Percentiles rank a stretch among this genome's conserved stretches.
Conservation (phyloP, 257 asterid species). For the Jacaranda copaia region DNA sequence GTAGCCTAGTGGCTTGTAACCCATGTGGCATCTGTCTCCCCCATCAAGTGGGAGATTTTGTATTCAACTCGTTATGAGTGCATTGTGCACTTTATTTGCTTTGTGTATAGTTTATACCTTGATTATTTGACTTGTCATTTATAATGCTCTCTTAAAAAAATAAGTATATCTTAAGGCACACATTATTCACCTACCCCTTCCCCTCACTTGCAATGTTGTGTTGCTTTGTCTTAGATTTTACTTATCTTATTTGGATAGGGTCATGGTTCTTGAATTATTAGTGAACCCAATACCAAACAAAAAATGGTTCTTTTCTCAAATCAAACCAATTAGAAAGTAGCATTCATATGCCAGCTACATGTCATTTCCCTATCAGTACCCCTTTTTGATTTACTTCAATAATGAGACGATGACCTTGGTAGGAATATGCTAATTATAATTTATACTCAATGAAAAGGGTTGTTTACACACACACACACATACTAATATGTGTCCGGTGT, state of each 20-base stretch:
- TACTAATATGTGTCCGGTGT: too few relatives aligned
- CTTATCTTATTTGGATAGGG: neutral
- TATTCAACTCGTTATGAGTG: too few relatives aligned
- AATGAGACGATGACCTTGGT: slow-evolving; percentile 23
- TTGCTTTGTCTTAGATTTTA: neutral
- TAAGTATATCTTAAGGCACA: neutral
- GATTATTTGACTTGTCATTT: too few relatives aligned
- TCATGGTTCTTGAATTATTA: neutral
- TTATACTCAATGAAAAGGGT: neutral
- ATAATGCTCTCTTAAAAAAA: too few relatives aligned
- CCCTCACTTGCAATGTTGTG: neutral
- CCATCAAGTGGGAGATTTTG: too few relatives aligned
- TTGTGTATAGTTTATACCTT: too few relatives aligned
- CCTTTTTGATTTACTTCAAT: slow-evolving; percentile 5
- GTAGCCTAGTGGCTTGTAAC: too few relatives aligned
- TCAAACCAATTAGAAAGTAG: neutral
- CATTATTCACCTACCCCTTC: neutral
- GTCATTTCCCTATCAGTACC: neutral
- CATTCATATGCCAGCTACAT: neutral
- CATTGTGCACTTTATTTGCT: too few relatives aligned
- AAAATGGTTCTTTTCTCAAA: neutral
- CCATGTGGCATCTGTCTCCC: too few relatives aligned
- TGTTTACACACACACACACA: too few relatives aligned
- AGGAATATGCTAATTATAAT: neutral
- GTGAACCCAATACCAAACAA: slow-evolving; percentile 1